Evolutionary conservation across 2,329 filamentous ascomycete genomes (phyloP), one percentile per base, ranked within the genome.

Genomic region (Fusarium papillatum): DNA sequence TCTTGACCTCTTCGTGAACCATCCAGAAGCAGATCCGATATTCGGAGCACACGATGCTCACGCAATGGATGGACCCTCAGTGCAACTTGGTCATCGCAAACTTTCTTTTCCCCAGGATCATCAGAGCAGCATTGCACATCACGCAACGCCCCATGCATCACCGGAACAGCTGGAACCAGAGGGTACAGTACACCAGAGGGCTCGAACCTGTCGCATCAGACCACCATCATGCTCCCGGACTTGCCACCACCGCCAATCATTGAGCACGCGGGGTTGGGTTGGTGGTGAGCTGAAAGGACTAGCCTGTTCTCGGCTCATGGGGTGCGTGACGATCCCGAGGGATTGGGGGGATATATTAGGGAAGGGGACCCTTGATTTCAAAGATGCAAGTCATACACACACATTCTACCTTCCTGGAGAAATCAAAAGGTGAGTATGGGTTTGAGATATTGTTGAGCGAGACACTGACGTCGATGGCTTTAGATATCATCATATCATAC

Each of bases 161-260:
- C 17, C 50, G 50, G 50, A 22, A 57, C 29, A 34, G 29, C 19
- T 31, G 50, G 29, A 34, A 34, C 6, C 19, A 13, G 48, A 29
- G 17, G 19, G 10, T 29, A 9, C 43, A 46, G n/a, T 46, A 24
- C 43, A 46, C n/a, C 43, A 26, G 17, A 41, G 38, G 61, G 31
- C 43, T 38, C n/a, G 48, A 65, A 29, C 62, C 17, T 13, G 3
- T 14, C 11, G 29, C 29, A 31, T 50, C 61, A 50, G 61, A 64
- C 61, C 61, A 64, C 36, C 43, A 64, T 29, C 38, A 46, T 46
- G 24, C 60, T 63, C 60, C 39, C 59, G 38, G 38, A 46, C 26
- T 48, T 75, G 50, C 50, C 46, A 73, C 73, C 73, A 75, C 73
- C 19, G 39, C 62, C 62, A 72, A 60, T 67, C 43, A 53, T 17